Evolutionary conservation across 202 grass and related monocot species (phyloP).

Genomic region (Eragrostis tef): DNA sequence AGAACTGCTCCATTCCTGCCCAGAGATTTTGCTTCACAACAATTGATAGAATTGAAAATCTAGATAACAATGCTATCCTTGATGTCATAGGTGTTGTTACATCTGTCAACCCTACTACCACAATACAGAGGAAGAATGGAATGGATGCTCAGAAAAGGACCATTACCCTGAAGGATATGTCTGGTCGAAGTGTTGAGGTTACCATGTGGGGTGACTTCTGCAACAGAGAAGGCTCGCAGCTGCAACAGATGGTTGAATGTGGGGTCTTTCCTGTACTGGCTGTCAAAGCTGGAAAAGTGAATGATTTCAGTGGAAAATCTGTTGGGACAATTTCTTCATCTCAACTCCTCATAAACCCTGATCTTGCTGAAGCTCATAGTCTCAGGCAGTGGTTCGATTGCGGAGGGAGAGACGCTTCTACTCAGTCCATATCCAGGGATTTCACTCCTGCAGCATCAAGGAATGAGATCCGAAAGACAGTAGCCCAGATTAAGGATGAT

Average conservation of each 20-base stretch:
- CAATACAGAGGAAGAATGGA: constrained; percentile 91
- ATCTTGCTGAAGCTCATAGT: constrained; percentile 65
- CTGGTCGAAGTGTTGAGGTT: constrained; percentile 85
- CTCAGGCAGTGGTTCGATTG: constrained; percentile 85
- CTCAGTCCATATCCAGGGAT: constrained; percentile 87
- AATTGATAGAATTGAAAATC: constrained; percentile 84
- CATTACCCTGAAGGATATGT: constrained; percentile 80
- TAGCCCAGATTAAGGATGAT: constrained; percentile 86
- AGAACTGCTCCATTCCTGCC: constrained; percentile 76
- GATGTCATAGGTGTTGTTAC: constrained; percentile 88
- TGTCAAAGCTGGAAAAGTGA: constrained; percentile 89
- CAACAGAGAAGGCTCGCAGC: constrained; percentile 79
- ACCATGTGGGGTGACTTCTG: constrained; percentile 98
- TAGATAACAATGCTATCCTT: constrained; percentile 66
- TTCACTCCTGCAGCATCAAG: constrained; percentile 57
- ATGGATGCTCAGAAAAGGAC: constrained; percentile 90
- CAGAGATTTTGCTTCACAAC: constrained; percentile 79
- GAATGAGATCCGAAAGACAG: constrained; percentile 73
- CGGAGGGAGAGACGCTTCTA: constrained; percentile 74
- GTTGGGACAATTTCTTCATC: constrained; percentile 87
- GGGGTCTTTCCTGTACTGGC: constrained; percentile 67
- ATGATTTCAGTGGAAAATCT: constrained; percentile 90
- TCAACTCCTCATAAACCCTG: constrained; percentile 80
- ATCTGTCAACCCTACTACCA: constrained; percentile 70
- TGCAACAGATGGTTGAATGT: constrained; percentile 67